Evolutionary conservation across 805 yeast species (phyloP).

Genomic region (Pichia nakasei): DNA sequence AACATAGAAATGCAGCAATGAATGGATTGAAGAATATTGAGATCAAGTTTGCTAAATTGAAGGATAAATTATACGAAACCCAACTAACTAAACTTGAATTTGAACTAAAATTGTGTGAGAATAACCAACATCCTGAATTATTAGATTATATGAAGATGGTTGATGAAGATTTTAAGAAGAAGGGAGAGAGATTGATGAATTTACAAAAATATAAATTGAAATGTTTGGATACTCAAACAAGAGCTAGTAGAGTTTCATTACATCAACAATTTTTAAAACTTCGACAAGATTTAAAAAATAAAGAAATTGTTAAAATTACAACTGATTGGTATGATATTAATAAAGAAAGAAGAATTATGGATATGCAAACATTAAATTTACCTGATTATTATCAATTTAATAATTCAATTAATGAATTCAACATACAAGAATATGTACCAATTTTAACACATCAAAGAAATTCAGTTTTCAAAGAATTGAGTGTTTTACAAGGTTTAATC

Average conservation of each 20-base stretch:
- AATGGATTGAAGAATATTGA: constrained; percentile 73
- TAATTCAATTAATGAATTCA: constrained; percentile 18
- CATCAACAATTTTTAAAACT: constrained; percentile 77
- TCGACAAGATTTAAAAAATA: constrained; percentile 55
- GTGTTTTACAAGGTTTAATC: constrained; percentile 58
- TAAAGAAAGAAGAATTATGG: constrained; percentile 78
- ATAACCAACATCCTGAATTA: constrained; percentile 89
- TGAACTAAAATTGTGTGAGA: constrained; percentile 78
- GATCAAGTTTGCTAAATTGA: constrained; percentile 71
- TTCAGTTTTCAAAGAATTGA: constrained; percentile 58
- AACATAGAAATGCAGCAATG: constrained; percentile 52
- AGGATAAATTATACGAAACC: constrained; percentile 81
- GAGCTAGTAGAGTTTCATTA: constrained; percentile 65
- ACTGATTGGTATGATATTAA: constrained; percentile 87
- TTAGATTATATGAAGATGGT: constrained; percentile 62
- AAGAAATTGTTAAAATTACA: constrained; percentile 65
- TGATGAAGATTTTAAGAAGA: constrained; percentile 64
- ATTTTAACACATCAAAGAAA: constrained; percentile 59
- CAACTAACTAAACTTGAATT: constrained; percentile 67
- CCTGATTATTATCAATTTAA: constrained; percentile 34
- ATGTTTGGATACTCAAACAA: constrained; percentile 73
- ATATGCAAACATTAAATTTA: constrained; percentile 47
- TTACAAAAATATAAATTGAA: constrained; percentile 56
- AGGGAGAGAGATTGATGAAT: constrained; percentile 32
- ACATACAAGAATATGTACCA: constrained; percentile 22